Evolutionary conservation across 345 rosid genomes (phyloP).

Genomic region (Brassica rapa): DNA sequence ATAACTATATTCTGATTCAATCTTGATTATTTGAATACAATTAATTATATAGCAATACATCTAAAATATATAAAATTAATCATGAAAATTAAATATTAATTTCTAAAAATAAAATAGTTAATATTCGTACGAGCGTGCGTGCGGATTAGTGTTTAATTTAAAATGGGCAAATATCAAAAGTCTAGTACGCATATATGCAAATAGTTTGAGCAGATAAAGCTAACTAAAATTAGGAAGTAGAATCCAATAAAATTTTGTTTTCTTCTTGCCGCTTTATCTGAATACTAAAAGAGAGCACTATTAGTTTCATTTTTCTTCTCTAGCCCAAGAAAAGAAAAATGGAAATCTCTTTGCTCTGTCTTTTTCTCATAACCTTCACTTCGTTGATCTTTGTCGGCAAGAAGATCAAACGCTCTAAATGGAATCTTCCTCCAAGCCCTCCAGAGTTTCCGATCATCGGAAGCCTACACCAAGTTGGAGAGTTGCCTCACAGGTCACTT

Average conservation of each 20-base stretch:
- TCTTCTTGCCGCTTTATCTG: neutral
- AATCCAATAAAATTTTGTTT: neutral
- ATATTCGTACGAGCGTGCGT: too few relatives aligned
- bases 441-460: constrained; percentile 49
- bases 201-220: too few relatives aligned
- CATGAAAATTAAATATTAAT: too few relatives aligned
- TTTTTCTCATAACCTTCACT: constrained; percentile 14
- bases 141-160: too few relatives aligned
- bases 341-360: constrained; percentile 25
- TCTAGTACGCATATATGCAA: too few relatives aligned
- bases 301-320: neutral
- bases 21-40: too few relatives aligned
- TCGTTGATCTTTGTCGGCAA: neutral
- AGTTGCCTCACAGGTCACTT: constrained; percentile 38
- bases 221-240: too few relatives aligned
- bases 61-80: too few relatives aligned
- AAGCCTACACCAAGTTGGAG: constrained; percentile 44
- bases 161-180: too few relatives aligned
- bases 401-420: constrained; percentile 18
- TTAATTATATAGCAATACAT: too few relatives aligned
- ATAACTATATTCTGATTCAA: too few relatives aligned
- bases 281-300: neutral
- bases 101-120: too few relatives aligned
- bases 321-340: neutral
- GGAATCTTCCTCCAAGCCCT: constrained; percentile 53